A percentile compares a stretch with the other conserved stretches of the same genome.
Conservation (phyloP, 306 rosid genomes). For the Prunus armeniaca region DNA sequence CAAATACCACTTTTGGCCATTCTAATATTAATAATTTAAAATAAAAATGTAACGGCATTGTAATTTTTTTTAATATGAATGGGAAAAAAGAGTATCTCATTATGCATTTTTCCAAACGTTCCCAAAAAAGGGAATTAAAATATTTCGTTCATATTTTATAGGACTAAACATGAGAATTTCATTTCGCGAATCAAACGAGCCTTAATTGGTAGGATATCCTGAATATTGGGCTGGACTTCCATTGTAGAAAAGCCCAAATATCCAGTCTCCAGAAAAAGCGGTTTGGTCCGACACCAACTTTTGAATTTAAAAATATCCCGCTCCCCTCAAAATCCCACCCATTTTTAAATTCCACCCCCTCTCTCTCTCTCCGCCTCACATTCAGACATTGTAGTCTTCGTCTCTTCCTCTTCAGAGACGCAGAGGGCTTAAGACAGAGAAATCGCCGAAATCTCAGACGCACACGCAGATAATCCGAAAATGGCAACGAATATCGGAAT, state of each 20-base stretch:
- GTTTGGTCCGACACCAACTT: constrained; percentile 11
- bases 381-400: no score
- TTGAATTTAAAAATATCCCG: constrained; percentile 46
- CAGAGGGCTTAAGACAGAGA: background rate
- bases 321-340: constrained; percentile 34
- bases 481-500: constrained; percentile 95
- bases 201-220: background rate
- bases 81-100: no score
- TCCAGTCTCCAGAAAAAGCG: background rate
- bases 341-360: constrained; percentile 24
- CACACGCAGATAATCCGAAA: background rate
- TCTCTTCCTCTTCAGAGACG: background rate
- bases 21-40: no score
- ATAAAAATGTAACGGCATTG: no score
- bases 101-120: no score
- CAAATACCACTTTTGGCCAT: no score
- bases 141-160: no score
- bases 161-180: no score
- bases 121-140: no score
- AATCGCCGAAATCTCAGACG: background rate
- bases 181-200: no score
- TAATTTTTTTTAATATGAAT: no score
- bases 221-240: background rate
- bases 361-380: background rate
- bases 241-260: background rate